Evolutionary conservation across 176 grass and related monocot genomes (phyloP).

Genomic region (Thinopyrum elongatum): DNA sequence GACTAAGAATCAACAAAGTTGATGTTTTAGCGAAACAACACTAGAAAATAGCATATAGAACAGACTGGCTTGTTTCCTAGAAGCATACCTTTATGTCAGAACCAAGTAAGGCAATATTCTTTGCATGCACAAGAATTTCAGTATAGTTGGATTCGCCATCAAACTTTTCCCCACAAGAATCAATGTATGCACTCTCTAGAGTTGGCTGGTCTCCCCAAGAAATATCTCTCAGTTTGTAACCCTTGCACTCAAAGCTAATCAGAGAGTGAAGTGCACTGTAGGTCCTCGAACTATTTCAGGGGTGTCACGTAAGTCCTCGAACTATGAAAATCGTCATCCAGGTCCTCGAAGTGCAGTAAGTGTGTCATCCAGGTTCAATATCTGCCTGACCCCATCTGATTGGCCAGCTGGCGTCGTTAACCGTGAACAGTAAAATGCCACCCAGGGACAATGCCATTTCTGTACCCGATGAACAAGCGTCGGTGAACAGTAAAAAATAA

Average conservation of each 20-base stretch:
- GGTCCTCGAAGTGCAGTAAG: too few species aligned
- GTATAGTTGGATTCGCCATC: background rate
- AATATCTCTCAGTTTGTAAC: constrained; percentile 2
- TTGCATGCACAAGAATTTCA: background rate
- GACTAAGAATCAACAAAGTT: background rate
- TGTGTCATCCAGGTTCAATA: too few species aligned
- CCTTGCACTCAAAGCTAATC: constrained; percentile 11
- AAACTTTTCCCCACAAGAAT: background rate
- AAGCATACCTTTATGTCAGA: background rate
- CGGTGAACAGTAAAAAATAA: too few species aligned
- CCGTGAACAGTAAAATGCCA: too few species aligned
- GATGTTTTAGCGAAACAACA: background rate
- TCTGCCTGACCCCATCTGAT: too few species aligned
- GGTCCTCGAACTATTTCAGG: too few species aligned
- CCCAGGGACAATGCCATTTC: too few species aligned
- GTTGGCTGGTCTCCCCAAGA: constrained; percentile 16
- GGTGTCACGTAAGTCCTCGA: too few species aligned
- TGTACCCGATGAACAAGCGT: too few species aligned
- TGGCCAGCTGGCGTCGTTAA: too few species aligned
- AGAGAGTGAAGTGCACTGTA: too few species aligned
- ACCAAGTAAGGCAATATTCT: background rate
- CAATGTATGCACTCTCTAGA: constrained; percentile 15
- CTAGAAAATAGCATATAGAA: background rate
- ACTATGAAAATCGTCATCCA: too few species aligned
- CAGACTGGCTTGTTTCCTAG: background rate